Evolutionary conservation across 768 basidiomycete genomes (phyloP), one percentile per base, ranked within the genome.

Genomic region (Postia placenta): DNA sequence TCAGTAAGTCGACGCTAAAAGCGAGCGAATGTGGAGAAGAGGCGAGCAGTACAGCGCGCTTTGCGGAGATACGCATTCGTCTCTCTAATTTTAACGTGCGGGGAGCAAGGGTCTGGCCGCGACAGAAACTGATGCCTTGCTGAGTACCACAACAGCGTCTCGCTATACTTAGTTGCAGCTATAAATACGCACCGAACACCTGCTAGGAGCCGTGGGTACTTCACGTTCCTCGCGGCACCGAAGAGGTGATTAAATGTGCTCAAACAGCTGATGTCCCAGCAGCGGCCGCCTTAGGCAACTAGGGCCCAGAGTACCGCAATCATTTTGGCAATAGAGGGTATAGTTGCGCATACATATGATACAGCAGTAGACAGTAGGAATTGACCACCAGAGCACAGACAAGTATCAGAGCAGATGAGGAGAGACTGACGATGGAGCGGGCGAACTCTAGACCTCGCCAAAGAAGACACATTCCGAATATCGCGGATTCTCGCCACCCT

Each of bases 391-490:
- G 15, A 22, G 38, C 38, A 39, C n/a, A n/a, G 33, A 39, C 20
- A 17, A 39, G 12, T 17, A 19, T 17, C 9, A 39, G 38, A 17
- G 15, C 7, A 19, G 11, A 39, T 9, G 19, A 26, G n/a, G 15
- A 37, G 24, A 37, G 37, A 40, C 23, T 6, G 7, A 47, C n/a
- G 11, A 11, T 9, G 41, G 25, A 41, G 47, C 14, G 28, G 33
- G 47, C 37, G 38, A 48, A 37, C 6, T 30, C 25, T 50, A 58
- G 19, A 58, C 52, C 33, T 58, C 57, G 25, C 52, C 54, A 28
- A 55, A 30, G 48, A 93, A 80, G 2, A 90, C 83, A 50, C 74
- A 76, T 53, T 88, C 74, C 2, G 74, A 65, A 54, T 83, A 87
- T 15, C 74, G 70, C 1, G 56, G 54, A 19, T 78, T 67, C 6